Percentiles rank a stretch among this genome's conserved stretches.
Conservation (phyloP, 441 rosid species). For the Arabidopsis lyrata region DNA sequence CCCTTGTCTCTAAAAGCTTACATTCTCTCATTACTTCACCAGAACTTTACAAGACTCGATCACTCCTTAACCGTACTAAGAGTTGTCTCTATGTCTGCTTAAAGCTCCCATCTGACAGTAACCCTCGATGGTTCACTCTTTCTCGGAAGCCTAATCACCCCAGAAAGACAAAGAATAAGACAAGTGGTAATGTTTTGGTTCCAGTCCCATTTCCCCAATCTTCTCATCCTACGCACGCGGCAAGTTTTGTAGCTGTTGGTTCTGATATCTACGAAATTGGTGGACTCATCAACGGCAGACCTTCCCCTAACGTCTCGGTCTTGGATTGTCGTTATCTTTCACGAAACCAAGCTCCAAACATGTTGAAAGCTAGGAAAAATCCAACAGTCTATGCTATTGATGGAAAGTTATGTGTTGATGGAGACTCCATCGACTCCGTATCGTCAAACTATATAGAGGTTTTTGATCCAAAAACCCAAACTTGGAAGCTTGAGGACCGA, state of each 20-base stretch:
- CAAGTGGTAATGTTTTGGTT: neutral
- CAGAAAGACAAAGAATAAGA: neutral
- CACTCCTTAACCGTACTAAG: neutral
- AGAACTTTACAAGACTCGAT: neutral
- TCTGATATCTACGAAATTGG: neutral
- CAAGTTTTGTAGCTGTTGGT: neutral
- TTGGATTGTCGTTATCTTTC: neutral
- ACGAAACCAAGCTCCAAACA: neutral
- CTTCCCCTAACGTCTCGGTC: neutral
- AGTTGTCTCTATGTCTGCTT: neutral
- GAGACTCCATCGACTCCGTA: neutral
- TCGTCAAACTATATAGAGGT: neutral
- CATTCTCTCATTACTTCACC: neutral
- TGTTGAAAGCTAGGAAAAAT: neutral
- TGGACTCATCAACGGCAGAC: neutral
- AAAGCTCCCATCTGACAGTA: neutral
- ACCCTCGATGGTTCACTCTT: neutral
- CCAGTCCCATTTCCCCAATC: neutral
- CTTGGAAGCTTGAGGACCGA: neutral
- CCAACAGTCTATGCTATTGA: neutral
- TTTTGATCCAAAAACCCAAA: neutral
- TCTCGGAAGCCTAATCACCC: neutral
- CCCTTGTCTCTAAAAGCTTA: neutral
- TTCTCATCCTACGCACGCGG: neutral
- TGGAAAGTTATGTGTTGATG: neutral